Base-by-base conservation (phyloP, 371 early-diverging fungal genomes). In the Syncephalis plumigaleata region DNA sequence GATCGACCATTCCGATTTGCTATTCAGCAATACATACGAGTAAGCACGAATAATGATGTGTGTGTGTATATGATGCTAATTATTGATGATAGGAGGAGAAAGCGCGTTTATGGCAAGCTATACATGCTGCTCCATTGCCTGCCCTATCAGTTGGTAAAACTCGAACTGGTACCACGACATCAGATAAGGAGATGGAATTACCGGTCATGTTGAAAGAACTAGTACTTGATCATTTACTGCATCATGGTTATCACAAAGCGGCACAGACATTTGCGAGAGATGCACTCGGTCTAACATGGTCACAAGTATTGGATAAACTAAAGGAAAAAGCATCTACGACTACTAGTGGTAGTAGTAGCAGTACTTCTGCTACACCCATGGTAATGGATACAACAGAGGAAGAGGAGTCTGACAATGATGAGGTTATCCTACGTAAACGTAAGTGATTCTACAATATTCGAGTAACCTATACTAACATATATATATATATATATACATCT, bases 1-100 rank as follows among this genome's bases (percentile, higher is more conserved):
- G 72, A 77, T 27, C 51, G 52, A 36, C 67, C 74, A 13, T 97
- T 97, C 65, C 56, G 65, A 24, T 97, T 81, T 63, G 88, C 89
- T 57, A 92, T 95, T 56, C 75, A 67, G 7, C 67, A 72, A 46
- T 87, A 84, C 55, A 73, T 80, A 54, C 68, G 70, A 58, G 79
- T 73, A 65, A 42, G 73, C 79, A 54, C 68, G 70, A 58, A 78
- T 73, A 65, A 42, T 46, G 5, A 27, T 23, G 27, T 24, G 24
- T 1, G 13, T 44, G 13, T 39, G 25, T n/a, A 39, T 21, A 20
- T 42, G 18, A 36, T 13, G 24, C 20, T 16, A 9, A 25, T 20
- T 26, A 3, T 36, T 7, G 11, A 43, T 23, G 20, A 20, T 8
- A 71, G 72, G 71, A 72, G 36, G 64, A 70, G 45, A 71, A 65